Evolutionary conservation across 2,329 filamentous ascomycete species (phyloP).

Genomic region (Zymoseptoria crescenta): DNA sequence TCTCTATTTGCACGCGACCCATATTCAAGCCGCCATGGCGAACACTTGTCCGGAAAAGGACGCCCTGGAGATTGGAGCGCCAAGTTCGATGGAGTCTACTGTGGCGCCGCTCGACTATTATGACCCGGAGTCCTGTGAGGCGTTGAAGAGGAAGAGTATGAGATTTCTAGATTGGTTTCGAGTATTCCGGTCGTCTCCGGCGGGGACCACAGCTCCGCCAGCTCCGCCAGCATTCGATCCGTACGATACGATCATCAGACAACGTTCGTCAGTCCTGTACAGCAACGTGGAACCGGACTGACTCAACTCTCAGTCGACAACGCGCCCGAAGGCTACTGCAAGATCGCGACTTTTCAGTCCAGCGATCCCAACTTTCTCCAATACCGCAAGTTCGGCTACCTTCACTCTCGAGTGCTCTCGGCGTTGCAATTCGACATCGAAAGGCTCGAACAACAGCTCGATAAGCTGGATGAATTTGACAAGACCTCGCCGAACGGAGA

Average conservation of each 20-base stretch:
- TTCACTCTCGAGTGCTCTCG: slow-evolving; percentile 34
- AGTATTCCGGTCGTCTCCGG: neutral
- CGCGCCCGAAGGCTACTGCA: slow-evolving; percentile 33
- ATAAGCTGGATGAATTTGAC: slow-evolving; percentile 22
- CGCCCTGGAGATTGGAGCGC: neutral
- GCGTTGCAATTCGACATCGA: slow-evolving; percentile 34
- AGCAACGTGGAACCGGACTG: neutral
- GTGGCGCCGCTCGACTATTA: neutral
- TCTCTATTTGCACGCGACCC: neutral
- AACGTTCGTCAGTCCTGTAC: neutral
- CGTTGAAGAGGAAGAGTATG: neutral
- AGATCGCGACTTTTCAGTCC: slow-evolving; percentile 33
- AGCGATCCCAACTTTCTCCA: slow-evolving; percentile 35
- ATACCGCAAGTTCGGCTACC: slow-evolving; percentile 34
- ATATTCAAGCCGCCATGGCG: neutral
- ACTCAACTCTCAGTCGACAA: slow-evolving; percentile 25
- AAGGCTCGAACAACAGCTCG: slow-evolving; percentile 31
- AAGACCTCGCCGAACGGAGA: slow-evolving; percentile 1
- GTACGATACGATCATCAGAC: neutral
- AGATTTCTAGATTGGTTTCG: neutral
- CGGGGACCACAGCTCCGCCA: too few relatives aligned
- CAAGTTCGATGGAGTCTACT: neutral
- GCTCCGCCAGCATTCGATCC: neutral
- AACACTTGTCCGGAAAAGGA: neutral
- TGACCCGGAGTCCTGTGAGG: neutral